phyloP scores from a whole-genome alignment of 495 filamentous ascomycete genomes.

The Cladorrhinum samala region DNA sequence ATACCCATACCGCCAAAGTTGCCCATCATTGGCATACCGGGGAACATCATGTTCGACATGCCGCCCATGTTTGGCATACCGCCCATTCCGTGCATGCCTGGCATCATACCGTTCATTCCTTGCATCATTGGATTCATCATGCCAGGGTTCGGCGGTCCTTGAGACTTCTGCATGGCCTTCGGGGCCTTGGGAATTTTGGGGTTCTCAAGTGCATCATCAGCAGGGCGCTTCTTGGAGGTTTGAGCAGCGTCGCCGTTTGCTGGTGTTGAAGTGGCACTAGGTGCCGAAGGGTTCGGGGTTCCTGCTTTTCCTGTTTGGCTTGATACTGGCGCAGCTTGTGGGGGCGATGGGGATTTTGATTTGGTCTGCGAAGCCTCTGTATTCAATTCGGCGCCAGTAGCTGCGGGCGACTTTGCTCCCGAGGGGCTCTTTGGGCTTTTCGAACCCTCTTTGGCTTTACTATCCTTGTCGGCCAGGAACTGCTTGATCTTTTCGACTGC shows the following conservation, averaged over 20 bases:
- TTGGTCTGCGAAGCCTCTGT: conserved; percentile 23
- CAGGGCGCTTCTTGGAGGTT: conserved; percentile 67
- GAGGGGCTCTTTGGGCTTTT: conserved; percentile 31
- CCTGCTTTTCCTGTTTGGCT: conserved; percentile 5
- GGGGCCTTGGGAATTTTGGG: conserved; percentile 57
- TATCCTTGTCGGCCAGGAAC: conserved; percentile 68
- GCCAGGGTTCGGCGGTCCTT: conserved; percentile 31
- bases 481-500: conserved; percentile 65
- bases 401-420: conserved; percentile 25
- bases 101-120: conserved; percentile 22
- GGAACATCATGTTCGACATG: conserved; percentile 25
- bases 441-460: conserved; percentile 41
- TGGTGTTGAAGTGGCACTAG: conserved; percentile 21
- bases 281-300: conserved; percentile 6
- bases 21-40: conserved; percentile 33
- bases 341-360: conserved; percentile 34
- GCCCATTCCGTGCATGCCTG: conserved; percentile 33
- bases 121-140: conserved; percentile 35
- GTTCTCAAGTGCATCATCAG: conserved; percentile 64
- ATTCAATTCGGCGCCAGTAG: conserved; percentile 19
- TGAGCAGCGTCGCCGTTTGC: conserved; percentile 34
- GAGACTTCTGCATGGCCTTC: conserved; percentile 50
- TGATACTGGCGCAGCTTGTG: conserved; percentile 12
- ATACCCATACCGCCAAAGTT: conserved; percentile 20
- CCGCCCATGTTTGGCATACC: conserved; percentile 27